Conservation (phyloP, 768 basidiomycete species). For the Termitomyces sp. region DNA sequence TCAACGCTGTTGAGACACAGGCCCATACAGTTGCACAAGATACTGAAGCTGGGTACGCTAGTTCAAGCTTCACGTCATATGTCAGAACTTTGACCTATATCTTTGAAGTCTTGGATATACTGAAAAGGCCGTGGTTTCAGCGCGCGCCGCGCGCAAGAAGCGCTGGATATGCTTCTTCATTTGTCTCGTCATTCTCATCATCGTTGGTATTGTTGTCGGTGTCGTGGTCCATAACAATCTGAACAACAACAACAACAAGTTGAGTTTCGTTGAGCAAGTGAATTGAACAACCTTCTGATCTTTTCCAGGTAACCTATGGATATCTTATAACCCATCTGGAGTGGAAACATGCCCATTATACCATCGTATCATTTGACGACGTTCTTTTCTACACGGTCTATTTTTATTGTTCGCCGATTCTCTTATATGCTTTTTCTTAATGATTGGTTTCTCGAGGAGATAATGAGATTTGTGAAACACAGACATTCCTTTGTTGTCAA, state of each 20-base stretch:
- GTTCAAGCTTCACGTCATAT: not conserved
- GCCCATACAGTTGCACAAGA: slow-evolving; percentile 76
- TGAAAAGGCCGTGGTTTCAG: slow-evolving; percentile 80
- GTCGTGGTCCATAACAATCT: slow-evolving; percentile 45
- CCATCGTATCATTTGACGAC: not conserved
- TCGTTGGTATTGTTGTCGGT: slow-evolving; percentile 58
- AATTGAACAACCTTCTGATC: not conserved
- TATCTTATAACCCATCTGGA: slow-evolving; percentile 1
- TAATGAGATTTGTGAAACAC: not conserved
- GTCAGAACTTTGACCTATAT: slow-evolving; percentile 2
- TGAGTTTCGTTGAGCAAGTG: not conserved
- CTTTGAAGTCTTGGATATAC: slow-evolving; percentile 67
- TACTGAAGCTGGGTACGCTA: slow-evolving; percentile 72
- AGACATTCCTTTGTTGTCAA: not conserved
- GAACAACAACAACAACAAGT: slow-evolving; percentile 27
- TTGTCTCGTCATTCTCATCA: slow-evolving; percentile 56
- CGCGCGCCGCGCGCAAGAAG: slow-evolving; percentile 87
- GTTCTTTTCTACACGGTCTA: slow-evolving; percentile 6
- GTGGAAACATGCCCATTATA: slow-evolving; percentile 3
- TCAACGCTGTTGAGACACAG: slow-evolving; percentile 76
- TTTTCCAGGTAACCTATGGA: slow-evolving; percentile 6
- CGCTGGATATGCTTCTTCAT: slow-evolving; percentile 96
- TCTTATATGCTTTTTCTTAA: not conserved
- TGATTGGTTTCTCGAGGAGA: not conserved
- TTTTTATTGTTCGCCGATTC: slow-evolving; percentile 1